phyloP scores from a whole-genome alignment of 352 stramenopile genomes.

The Phytophthora citricola region DNA sequence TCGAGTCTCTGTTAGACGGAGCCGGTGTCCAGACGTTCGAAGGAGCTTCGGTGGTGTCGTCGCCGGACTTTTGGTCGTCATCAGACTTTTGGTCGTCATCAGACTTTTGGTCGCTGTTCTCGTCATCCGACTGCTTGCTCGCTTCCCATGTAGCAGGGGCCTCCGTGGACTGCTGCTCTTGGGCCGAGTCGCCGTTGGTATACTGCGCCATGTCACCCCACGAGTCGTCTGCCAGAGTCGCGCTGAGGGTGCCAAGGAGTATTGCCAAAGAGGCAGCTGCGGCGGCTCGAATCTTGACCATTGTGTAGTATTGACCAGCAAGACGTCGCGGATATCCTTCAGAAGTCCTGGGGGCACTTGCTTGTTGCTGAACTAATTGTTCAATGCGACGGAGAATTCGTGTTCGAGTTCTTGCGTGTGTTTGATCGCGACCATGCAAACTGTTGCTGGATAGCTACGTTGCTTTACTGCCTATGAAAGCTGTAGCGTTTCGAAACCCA shows the following conservation, averaged over 20 bases:
- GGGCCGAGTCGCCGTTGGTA: conserved; percentile 3
- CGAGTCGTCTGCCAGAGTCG: conserved; percentile 20
- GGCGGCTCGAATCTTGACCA: conserved; percentile 27
- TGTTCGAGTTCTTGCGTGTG: neutral
- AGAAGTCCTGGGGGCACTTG: conserved; percentile 7
- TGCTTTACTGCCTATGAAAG: conserved; percentile 9
- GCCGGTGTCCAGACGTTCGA: conserved; percentile 7
- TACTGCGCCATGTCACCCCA: conserved; percentile 27
- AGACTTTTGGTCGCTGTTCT: conserved; percentile 14
- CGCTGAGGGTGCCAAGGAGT: conserved; percentile 22
- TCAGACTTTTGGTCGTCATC: conserved; percentile 7
- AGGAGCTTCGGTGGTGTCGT: neutral
- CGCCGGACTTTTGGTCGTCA: conserved; percentile 3
- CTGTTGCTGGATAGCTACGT: conserved; percentile 17
- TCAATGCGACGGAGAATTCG: conserved; percentile 14
- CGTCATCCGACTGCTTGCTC: conserved; percentile 19
- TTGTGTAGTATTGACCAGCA: conserved; percentile 6
- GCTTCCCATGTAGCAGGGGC: conserved; percentile 9
- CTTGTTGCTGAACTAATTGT: conserved; percentile 19
- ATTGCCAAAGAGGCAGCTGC: conserved; percentile 20
- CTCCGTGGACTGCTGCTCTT: conserved; percentile 23
- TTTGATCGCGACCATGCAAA: conserved; percentile 4
- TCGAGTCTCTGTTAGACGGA: neutral
- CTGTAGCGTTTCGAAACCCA: neutral
- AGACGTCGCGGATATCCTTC: neutral